A percentile compares a stretch with the other conserved stretches of the same genome.
phyloP scores from a whole-genome alignment of 768 basidiomycete species.

The Collybia sordida region DNA sequence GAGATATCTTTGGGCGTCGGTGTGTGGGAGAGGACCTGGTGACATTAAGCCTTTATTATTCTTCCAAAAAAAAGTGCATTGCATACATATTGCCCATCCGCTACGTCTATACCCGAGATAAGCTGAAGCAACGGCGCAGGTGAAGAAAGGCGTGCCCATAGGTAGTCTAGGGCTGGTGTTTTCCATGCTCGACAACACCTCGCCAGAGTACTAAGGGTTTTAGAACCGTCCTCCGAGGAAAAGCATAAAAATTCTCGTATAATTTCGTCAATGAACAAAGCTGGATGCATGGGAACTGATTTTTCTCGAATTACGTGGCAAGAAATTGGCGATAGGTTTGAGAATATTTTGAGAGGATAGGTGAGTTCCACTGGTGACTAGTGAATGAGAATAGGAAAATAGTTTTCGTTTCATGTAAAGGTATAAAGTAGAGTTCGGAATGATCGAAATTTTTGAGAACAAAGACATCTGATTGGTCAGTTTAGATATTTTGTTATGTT shows the following conservation, averaged over 20 bases:
- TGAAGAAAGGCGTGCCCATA: conserved; percentile 44
- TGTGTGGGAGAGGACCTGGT: no score
- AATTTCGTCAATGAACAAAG: conserved; percentile 50
- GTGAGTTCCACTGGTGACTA: not conserved
- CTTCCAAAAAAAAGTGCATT: not conserved
- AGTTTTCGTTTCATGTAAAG: not conserved
- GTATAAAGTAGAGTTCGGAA: not conserved
- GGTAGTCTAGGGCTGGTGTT: conserved; percentile 44
- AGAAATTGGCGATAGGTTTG: not conserved
- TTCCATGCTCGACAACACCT: conserved; percentile 47
- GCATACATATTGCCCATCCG: conserved; percentile 34
- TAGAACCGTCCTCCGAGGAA: conserved; percentile 23
- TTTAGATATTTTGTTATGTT: not conserved
- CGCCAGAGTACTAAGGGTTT: conserved; percentile 33
- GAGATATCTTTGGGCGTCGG: conserved; percentile 16
- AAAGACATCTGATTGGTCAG: conserved; percentile 5
- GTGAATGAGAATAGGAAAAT: not conserved
- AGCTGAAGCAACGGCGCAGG: conserved; percentile 40
- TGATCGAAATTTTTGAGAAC: conserved; percentile 8
- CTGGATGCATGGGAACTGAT: conserved; percentile 35
- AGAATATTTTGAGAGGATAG: not conserved
- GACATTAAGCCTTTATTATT: no score
- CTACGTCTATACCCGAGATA: conserved; percentile 25
- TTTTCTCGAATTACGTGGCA: not conserved
- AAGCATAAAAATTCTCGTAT: conserved; percentile 40